Base-by-base conservation (phyloP, 2,329 filamentous ascomycete genomes). In the Microcyclospora tardicrescens region DNA sequence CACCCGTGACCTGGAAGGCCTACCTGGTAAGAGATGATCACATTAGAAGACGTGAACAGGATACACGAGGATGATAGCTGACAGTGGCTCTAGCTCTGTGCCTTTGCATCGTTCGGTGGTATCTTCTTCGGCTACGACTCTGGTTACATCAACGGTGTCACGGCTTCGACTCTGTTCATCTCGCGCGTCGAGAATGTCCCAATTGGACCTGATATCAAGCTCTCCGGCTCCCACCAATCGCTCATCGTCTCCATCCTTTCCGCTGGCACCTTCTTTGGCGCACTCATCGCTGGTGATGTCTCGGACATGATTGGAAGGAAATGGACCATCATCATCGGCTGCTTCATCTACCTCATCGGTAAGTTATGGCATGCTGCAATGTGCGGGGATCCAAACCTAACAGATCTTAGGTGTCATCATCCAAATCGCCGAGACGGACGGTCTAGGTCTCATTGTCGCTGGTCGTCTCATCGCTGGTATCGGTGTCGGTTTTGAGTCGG, bases 91-190 rank as follows among this genome's bases (percentile, higher is more conserved):
- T 19, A 33, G 31, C 48, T 68, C 16, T 67, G 64, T 49, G 63
- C 62, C 28, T 68, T 67, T 41, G 65, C 64, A 3, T 62, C 65
- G n/a, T 67, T 68, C 45, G 66, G 66, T 44, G 65, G 66, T 49
- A 81, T 84, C 62, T 80, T 84, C 66, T 82, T 84, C 62, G 81
- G 81, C 36, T 86, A 82, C 61, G 81, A 85, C 54, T 82, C 79
- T 32, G 81, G 81, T 50, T 82, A 81, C 63, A 82, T 83, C 66
- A 77, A 75, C 57, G 57, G 57, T 52, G 57, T 59, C 45, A 56
- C 49, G 35, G 54, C 44, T 49, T 64, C 67, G 47, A 31, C 55
- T 10, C 61, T 62, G 58, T 77, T 79, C 63, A 67, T 70, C 56
- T 16, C 58, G 12, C 59, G 65, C 44, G 70, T 77, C 54, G 64